Evolutionary conservation across 169 alveolate genomes (phyloP).

Genomic region (Cryptosporidium viatorum): DNA sequence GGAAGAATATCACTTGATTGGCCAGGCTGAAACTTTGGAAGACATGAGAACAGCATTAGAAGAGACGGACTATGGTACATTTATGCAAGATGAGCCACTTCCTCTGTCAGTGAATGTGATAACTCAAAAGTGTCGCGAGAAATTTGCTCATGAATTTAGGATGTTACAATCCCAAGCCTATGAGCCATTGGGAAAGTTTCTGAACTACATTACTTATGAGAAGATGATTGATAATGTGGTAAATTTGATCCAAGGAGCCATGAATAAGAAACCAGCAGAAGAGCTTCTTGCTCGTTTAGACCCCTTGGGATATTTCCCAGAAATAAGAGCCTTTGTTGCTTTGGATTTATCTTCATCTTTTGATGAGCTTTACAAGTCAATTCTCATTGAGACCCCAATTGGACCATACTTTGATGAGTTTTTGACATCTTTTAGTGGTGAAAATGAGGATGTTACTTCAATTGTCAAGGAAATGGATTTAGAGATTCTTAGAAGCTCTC

Average conservation of each 20-base stretch:
- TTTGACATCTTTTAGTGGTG: conserved; percentile 71
- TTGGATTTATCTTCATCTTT: conserved; percentile 94
- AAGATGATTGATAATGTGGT: conserved; percentile 98
- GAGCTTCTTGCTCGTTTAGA: conserved; percentile 93
- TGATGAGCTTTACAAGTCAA: conserved; percentile 95
- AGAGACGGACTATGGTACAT: conserved; percentile 97
- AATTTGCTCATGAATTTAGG: conserved; percentile 95
- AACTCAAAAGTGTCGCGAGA: conserved; percentile 92
- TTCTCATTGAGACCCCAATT: conserved; percentile 97
- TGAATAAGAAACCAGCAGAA: conserved; percentile 91
- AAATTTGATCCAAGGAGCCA: conserved; percentile 96
- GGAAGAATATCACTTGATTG: conserved; percentile 91
- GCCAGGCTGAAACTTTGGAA: conserved; percentile 89
- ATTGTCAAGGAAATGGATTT: conserved; percentile 78
- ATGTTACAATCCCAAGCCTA: conserved; percentile 90
- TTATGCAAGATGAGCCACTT: conserved; percentile 93
- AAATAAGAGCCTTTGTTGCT: conserved; percentile 93
- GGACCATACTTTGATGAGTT: conserved; percentile 86
- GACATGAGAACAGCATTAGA: conserved; percentile 93
- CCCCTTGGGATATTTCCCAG: conserved; percentile 98
- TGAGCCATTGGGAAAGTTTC: conserved; percentile 87
- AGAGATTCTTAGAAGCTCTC: conserved; percentile 91
- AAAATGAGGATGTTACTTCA: conserved; percentile 72
- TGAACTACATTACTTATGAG: conserved; percentile 91
- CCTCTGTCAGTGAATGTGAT: conserved; percentile 92